These are phyloP conservation scores for Martiniozyma asiatica DNA, from an alignment of 1,139 yeast species.

Conservation along the genomic window DNA sequence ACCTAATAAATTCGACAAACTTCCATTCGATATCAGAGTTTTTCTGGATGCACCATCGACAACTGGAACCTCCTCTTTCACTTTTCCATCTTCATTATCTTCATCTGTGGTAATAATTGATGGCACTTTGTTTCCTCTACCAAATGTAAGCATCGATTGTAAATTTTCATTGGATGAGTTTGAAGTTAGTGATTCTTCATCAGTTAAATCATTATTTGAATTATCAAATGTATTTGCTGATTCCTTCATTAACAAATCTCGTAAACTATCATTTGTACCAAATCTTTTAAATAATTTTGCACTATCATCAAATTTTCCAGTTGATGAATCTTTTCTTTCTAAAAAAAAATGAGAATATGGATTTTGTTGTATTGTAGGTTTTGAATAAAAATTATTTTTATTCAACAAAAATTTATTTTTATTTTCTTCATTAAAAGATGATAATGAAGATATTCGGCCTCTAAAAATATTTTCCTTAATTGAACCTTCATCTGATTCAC, in stretches of 20 bases:
- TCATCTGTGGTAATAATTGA: too few relatives aligned
- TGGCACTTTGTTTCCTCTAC: too few relatives aligned
- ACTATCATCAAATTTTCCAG: constrained; percentile 2
- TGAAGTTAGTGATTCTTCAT: constrained; percentile 2
- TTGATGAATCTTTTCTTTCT: background rate
- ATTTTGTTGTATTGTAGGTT: constrained; percentile 6
- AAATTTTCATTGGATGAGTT: too few relatives aligned
- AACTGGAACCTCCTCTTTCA: too few relatives aligned
- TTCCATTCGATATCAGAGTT: too few relatives aligned
- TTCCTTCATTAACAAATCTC: constrained; percentile 2
- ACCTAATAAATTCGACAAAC: too few relatives aligned
- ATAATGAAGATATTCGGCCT: constrained; percentile 12
- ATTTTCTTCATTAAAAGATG: constrained; percentile 13
- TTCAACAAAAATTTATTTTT: constrained; percentile 12
- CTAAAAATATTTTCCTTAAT: constrained; percentile 8
- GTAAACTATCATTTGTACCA: constrained; percentile 5
- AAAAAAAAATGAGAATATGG: constrained; percentile 13
- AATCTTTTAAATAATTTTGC: constrained; percentile 3
- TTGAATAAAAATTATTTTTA: constrained; percentile 10
- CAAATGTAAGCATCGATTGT: too few relatives aligned
- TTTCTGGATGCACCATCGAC: too few relatives aligned
- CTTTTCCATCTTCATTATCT: too few relatives aligned
- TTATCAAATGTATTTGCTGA: background rate
- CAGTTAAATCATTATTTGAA: constrained; percentile 2
- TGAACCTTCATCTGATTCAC: constrained; percentile 8